Evolutionary conservation across 1,284 basidiomycete genomes (phyloP).

Genomic region (Malassezia furfur): DNA sequence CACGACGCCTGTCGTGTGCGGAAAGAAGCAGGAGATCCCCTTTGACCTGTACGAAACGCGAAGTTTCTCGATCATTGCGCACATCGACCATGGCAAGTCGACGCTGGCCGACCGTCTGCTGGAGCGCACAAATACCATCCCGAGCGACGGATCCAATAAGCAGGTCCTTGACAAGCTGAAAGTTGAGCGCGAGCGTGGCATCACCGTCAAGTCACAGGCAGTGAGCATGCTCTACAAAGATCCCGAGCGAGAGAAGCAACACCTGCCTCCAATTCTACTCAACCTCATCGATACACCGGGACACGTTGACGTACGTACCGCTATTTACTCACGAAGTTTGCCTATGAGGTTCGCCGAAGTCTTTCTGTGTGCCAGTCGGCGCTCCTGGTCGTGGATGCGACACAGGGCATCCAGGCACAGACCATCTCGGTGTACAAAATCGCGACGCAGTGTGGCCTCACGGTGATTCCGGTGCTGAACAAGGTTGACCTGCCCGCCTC

Average conservation of each 20-base stretch:
- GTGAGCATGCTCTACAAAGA: conserved; percentile 44
- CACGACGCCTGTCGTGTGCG: not conserved
- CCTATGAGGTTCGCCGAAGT: conserved; percentile 80
- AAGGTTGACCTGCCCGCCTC: conserved; percentile 57
- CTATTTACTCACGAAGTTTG: conserved; percentile 48
- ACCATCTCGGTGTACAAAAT: conserved; percentile 89
- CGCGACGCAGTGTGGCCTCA: conserved; percentile 63
- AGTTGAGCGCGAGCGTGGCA: conserved; percentile 88
- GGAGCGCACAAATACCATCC: conserved; percentile 45
- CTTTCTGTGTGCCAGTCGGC: conserved; percentile 89
- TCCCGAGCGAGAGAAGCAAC: conserved; percentile 19
- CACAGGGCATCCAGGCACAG: conserved; percentile 95
- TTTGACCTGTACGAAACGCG: conserved; percentile 33
- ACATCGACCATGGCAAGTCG: conserved; percentile 48
- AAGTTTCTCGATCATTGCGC: conserved; percentile 45
- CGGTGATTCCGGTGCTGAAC: conserved; percentile 85
- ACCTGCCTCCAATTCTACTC: conserved; percentile 55
- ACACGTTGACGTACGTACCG: conserved; percentile 33
- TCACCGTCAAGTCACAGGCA: conserved; percentile 60
- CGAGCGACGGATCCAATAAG: conserved; percentile 32
- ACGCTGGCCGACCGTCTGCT: conserved; percentile 47
- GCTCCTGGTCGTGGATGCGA: conserved; percentile 79
- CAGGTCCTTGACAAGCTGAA: conserved; percentile 57
- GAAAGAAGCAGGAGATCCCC: not conserved
- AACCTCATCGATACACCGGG: conserved; percentile 91